These are phyloP conservation scores for Suillus brevipes DNA, from an alignment of 768 basidiomycete genomes.

Conservation along the genomic window DNA sequence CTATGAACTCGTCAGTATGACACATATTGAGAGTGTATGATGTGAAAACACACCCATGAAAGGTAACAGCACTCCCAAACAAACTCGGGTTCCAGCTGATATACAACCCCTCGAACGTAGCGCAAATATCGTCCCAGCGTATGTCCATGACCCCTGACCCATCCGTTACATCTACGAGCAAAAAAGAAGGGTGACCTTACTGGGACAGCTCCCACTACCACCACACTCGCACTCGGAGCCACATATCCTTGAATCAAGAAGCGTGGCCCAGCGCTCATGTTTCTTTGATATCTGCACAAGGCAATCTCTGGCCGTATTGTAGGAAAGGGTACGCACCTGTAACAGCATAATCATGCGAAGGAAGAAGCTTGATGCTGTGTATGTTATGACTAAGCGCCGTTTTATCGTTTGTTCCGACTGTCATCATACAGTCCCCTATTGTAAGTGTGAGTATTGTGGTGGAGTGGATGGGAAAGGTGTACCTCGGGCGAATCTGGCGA, in stretches of 20 bases:
- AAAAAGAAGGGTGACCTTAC: constrained; percentile 8
- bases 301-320: background rate
- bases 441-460: background rate
- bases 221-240: constrained; percentile 5
- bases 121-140: constrained; percentile 75
- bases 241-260: constrained; percentile 72
- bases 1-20: constrained; percentile 17
- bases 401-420: constrained; percentile 70
- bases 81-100: constrained; percentile 81
- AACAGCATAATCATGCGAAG: constrained; percentile 85
- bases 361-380: constrained; percentile 52
- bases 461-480: background rate
- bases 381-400: constrained; percentile 37
- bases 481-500: constrained; percentile 61
- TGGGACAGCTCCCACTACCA: constrained; percentile 24
- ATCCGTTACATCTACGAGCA: background rate
- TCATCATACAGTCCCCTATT: constrained; percentile 72
- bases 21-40: background rate
- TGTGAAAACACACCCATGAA: constrained; percentile 65
- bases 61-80: constrained; percentile 47
- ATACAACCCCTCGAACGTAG: constrained; percentile 77
- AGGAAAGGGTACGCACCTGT: constrained; percentile 48
- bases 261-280: constrained; percentile 56
- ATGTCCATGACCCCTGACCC: constrained; percentile 51
- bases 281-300: constrained; percentile 42